Percentiles rank a stretch among this genome's conserved stretches.
Conservation (phyloP, 176 grass and related monocot species). For the Tillandsia leiboldiana region DNA sequence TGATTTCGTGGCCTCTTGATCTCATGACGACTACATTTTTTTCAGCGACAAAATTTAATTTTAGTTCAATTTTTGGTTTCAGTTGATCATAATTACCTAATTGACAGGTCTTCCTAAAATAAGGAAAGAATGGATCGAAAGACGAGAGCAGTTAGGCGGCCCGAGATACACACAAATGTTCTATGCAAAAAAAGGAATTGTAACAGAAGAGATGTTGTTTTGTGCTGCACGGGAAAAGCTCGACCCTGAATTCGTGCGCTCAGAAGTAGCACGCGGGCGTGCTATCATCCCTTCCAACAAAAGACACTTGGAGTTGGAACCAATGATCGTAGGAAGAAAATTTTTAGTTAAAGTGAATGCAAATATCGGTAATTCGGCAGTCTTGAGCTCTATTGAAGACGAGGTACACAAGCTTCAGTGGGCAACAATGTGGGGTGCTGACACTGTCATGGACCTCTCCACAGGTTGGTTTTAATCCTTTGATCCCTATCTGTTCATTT, state of each 20-base stretch:
- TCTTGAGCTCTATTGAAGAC: slow-evolving; percentile 91
- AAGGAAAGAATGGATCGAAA: slow-evolving; percentile 92
- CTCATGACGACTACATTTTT: not conserved
- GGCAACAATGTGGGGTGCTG: slow-evolving; percentile 99
- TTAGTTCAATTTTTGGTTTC: not conserved
- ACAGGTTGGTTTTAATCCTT: slow-evolving; percentile 16
- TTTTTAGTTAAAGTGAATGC: slow-evolving; percentile 97
- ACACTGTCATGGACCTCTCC: slow-evolving; percentile 97
- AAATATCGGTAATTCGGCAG: slow-evolving; percentile 91
- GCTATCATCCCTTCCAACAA: slow-evolving; percentile 97
- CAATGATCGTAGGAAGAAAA: slow-evolving; percentile 97
- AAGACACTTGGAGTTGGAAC: slow-evolving; percentile 89
- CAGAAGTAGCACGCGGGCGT: slow-evolving; percentile 78
- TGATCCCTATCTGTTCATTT: no score
- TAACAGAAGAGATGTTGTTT: slow-evolving; percentile 97
- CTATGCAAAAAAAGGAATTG: slow-evolving; percentile 83
- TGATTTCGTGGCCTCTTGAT: not conserved
- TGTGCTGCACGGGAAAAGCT: slow-evolving; percentile 89
- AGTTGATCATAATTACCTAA: not conserved
- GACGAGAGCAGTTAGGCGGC: slow-evolving; percentile 53
- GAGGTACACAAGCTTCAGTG: slow-evolving; percentile 98
- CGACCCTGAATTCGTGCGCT: slow-evolving; percentile 82
- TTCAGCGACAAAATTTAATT: not conserved
- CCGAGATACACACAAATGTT: slow-evolving; percentile 95
- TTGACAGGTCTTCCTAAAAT: slow-evolving; percentile 84